Evolutionary conservation across 208 protist genomes (phyloP).

Genomic region (Trypanosoma avium): DNA sequence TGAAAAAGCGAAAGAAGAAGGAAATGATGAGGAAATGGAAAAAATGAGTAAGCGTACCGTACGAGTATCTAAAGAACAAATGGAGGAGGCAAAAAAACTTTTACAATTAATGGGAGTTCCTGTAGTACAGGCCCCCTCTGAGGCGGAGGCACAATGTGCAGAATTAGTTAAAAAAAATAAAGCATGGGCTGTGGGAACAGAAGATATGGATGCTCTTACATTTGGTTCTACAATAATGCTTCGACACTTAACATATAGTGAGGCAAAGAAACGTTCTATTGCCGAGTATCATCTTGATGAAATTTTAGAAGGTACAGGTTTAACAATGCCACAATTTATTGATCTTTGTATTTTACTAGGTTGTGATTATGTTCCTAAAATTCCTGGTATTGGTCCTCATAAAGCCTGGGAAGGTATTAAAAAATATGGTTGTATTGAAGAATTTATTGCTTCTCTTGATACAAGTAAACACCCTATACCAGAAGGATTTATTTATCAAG

Average conservation of each 20-base stretch:
- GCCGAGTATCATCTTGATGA: conserved; percentile 92
- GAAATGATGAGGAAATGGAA: conserved; percentile 91
- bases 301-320: conserved; percentile 70
- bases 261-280: conserved; percentile 96
- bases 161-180: conserved; percentile 93
- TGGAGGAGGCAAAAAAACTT: conserved; percentile 98
- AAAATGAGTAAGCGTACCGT: conserved; percentile 96
- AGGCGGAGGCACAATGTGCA: conserved; percentile 99
- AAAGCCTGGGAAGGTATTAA: conserved; percentile 95
- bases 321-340: conserved; percentile 97
- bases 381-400: conserved; percentile 97
- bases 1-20: conserved; percentile 85
- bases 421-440: conserved; percentile 95
- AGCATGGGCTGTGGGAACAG: conserved; percentile 97
- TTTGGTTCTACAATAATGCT: conserved; percentile 97
- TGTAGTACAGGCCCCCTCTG: conserved; percentile 95
- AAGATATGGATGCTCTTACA: conserved; percentile 99
- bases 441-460: conserved; percentile 93
- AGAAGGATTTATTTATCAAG: conserved; percentile 86
- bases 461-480: conserved; percentile 79
- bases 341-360: conserved; percentile 99
- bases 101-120: conserved; percentile 99
- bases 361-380: conserved; percentile 99
- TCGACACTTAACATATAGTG: conserved; percentile 95
- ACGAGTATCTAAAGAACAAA: conserved; percentile 94